phyloP scores from a whole-genome alignment of 805 yeast genomes.

The Candida tammaniensis region DNA sequence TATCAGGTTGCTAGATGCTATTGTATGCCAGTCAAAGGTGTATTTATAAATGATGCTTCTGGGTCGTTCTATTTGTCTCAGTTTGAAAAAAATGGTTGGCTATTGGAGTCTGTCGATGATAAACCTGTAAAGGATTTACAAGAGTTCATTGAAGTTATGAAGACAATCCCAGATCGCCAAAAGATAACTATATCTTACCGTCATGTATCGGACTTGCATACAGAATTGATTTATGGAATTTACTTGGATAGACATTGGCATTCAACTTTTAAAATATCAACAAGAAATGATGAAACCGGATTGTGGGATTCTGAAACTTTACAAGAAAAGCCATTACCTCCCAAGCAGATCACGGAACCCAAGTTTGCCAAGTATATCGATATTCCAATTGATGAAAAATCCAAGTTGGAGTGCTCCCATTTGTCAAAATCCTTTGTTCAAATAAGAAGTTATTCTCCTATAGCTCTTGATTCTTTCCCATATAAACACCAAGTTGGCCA shows the following conservation, averaged over 20 bases:
- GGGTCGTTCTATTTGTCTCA: slow-evolving; percentile 68
- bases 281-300: slow-evolving; percentile 54
- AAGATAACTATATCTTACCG: slow-evolving; percentile 70
- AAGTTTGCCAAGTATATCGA: slow-evolving; percentile 69
- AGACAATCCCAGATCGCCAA: slow-evolving; percentile 68
- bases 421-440: slow-evolving; percentile 69
- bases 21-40: slow-evolving; percentile 83
- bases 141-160: slow-evolving; percentile 75
- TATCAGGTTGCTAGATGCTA: slow-evolving; percentile 86
- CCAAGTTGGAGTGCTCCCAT: slow-evolving; percentile 46
- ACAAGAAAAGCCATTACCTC: slow-evolving; percentile 62
- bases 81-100: slow-evolving; percentile 71
- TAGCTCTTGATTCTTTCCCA: slow-evolving; percentile 74
- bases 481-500: slow-evolving; percentile 59
- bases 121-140: slow-evolving; percentile 71
- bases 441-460: slow-evolving; percentile 62
- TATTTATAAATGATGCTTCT: slow-evolving; percentile 71
- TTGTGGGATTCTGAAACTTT: slow-evolving; percentile 52
- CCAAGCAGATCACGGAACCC: slow-evolving; percentile 45
- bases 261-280: slow-evolving; percentile 64
- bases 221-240: slow-evolving; percentile 63
- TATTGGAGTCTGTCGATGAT: slow-evolving; percentile 75
- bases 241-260: slow-evolving; percentile 86
- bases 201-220: slow-evolving; percentile 77
- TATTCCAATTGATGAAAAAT: slow-evolving; percentile 53